phyloP scores from a whole-genome alignment of 2,329 filamentous ascomycete species.

The Pleoardoris graminearum region DNA sequence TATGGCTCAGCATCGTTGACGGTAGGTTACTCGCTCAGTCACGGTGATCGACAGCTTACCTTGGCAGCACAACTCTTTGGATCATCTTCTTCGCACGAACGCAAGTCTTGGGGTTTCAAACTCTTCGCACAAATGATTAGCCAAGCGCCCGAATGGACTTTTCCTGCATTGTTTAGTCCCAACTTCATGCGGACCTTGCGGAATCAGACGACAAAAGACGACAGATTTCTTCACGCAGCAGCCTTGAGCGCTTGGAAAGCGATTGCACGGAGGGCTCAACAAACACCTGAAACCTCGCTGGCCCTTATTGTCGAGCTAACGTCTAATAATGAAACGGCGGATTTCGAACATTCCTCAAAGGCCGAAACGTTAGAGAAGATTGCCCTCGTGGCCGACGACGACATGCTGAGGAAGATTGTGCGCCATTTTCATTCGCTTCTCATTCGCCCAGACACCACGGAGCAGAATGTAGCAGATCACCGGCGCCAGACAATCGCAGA shows the following conservation, averaged over 20 bases:
- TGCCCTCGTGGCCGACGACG: constrained; percentile 61
- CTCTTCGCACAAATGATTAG: constrained; percentile 77
- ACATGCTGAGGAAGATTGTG: constrained; percentile 56
- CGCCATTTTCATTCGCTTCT: constrained; percentile 55
- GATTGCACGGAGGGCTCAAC: constrained; percentile 67
- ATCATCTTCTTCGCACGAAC: constrained; percentile 77
- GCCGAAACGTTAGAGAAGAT: constrained; percentile 81
- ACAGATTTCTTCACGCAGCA: constrained; percentile 61
- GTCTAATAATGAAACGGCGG: constrained; percentile 69
- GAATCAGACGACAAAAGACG: constrained; percentile 43
- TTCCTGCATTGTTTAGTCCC: constrained; percentile 72
- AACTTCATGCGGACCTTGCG: constrained; percentile 68
- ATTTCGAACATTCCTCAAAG: constrained; percentile 85
- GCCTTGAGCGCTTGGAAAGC: constrained; percentile 75
- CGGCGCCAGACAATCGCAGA: constrained; percentile 57
- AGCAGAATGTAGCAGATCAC: constrained; percentile 51
- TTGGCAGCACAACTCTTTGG: constrained; percentile 77
- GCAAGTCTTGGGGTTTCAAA: constrained; percentile 90
- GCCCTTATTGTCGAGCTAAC: constrained; percentile 70
- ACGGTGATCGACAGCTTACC: background rate
- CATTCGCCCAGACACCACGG: constrained; percentile 49
- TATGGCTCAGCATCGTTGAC: constrained; percentile 87
- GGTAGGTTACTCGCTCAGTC: constrained; percentile 59
- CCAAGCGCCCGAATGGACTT: constrained; percentile 53
- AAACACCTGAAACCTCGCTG: constrained; percentile 59